Base-by-base conservation (phyloP, 2,329 filamentous ascomycete species). In the Thermomyces lanuginosus region DNA sequence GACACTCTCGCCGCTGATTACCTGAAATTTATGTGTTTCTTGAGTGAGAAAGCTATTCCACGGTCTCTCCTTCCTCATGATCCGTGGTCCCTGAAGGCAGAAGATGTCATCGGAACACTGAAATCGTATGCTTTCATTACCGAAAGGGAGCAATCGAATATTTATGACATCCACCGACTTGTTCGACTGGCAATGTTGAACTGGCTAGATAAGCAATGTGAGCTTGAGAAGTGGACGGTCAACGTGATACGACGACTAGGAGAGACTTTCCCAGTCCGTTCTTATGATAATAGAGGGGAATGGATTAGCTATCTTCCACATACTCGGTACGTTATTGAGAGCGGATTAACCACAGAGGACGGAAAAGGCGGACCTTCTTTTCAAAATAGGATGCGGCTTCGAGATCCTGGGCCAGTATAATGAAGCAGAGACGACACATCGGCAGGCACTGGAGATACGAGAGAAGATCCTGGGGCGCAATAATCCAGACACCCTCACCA, bases 11-110 rank as follows among this genome's bases (percentile, higher is more conserved):
- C 41, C 6, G 35, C 38, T 12, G 21, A 31, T 7, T 26, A 41
- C n/a, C 34, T 43, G 5, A 26, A 33, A 6, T 26, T 40, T 6
- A 43, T 43, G 37, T 30, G 34, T 25, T 27, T 39, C 21, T 36
- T 43, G 22, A 32, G 40, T 24, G 31, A 34, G 14, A 27, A 38
- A 17, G 33, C 9, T 3, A 40, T 41, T 28, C 38, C 39, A 2
- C 29, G 38, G 17, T 22, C 23, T 10, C 29, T 42, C n/a, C 27
- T 40, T 7, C 25, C 17, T 2, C n/a, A n/a, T n/a, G n/a, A n/a
- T n/a, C n/a, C n/a, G n/a, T n/a, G n/a, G n/a, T n/a, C n/a, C n/a
- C n/a, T n/a, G n/a, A n/a, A n/a, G n/a, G 4, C 24, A 19, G n/a
- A 14, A 12, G 30, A 28, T 10, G 12, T 26, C 10, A 17, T 15